Evolutionary conservation across 2,329 filamentous ascomycete genomes (phyloP).

Genomic region (Fusarium sp.): DNA sequence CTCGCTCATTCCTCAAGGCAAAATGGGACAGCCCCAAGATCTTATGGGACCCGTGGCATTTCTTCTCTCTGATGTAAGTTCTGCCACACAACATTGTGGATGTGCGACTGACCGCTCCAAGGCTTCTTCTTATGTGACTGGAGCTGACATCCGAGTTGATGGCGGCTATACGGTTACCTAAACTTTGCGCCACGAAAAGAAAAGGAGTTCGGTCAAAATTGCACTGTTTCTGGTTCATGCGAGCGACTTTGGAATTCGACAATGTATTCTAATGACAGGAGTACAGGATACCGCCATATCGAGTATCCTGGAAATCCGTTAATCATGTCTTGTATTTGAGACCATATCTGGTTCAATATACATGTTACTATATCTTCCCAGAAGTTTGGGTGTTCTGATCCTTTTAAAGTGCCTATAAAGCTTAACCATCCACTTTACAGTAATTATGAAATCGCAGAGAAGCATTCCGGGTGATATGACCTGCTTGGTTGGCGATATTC

Average conservation of each 20-base stretch:
- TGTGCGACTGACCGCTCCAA: background rate
- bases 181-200: background rate
- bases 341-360: background rate
- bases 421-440: background rate
- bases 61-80: slow-evolving; percentile 73
- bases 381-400: background rate
- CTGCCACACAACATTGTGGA: no score
- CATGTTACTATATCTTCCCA: background rate
- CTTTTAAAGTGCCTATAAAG: background rate
- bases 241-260: slow-evolving; percentile 31
- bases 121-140: slow-evolving; percentile 76
- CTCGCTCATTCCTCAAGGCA: slow-evolving; percentile 89
- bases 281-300: background rate
- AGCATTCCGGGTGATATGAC: background rate
- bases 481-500: background rate
- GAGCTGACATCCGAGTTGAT: slow-evolving; percentile 84
- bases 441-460: background rate
- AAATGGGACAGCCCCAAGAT: slow-evolving; percentile 92
- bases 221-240: slow-evolving; percentile 5
- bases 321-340: background rate
- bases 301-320: background rate
- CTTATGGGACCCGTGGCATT: slow-evolving; percentile 94
- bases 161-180: slow-evolving; percentile 89
- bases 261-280: slow-evolving; percentile 31
- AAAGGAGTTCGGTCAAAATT: slow-evolving; percentile 14